Percentiles rank a stretch among this genome's conserved stretches.
These are phyloP conservation scores for Phaeosphaeria sp. DNA, from an alignment of 2,329 filamentous ascomycete species.

Conservation along the genomic window DNA sequence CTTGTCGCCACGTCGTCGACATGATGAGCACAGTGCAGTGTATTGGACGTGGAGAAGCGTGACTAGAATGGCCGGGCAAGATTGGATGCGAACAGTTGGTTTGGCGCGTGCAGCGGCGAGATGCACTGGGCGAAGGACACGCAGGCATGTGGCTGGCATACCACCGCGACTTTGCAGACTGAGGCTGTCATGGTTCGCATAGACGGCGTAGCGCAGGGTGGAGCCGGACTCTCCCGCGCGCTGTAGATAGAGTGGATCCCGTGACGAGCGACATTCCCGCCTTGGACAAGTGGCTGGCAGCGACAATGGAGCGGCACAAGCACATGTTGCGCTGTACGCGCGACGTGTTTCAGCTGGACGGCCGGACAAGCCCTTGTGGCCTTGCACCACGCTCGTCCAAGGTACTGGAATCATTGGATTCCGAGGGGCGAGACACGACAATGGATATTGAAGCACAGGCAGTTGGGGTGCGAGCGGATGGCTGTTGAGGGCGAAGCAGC, in stretches of 20 bases:
- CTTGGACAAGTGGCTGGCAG: neutral
- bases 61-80: constrained; percentile 14
- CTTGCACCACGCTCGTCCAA: constrained; percentile 29
- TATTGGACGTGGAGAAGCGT: constrained; percentile 13
- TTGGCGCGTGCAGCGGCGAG: constrained; percentile 43
- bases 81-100: constrained; percentile 44
- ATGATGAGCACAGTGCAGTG: constrained; percentile 5
- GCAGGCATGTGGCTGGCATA: constrained; percentile 34
- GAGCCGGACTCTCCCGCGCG: constrained; percentile 29
- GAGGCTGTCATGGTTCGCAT: constrained; percentile 46
- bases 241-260: constrained; percentile 20
- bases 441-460: constrained; percentile 20
- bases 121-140: constrained; percentile 18
- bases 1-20: constrained; percentile 34
- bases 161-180: constrained; percentile 11
- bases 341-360: constrained; percentile 39
- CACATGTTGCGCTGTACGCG: constrained; percentile 14
- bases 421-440: constrained; percentile 27
- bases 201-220: constrained; percentile 27
- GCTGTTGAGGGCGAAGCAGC: constrained; percentile 30
- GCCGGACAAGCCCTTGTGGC: constrained; percentile 29
- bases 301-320: constrained; percentile 14
- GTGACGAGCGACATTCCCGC: constrained; percentile 26
- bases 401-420: constrained; percentile 29
- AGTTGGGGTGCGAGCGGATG: constrained; percentile 29